phyloP scores from a whole-genome alignment of 2,329 filamentous ascomycete species.

The Plectosphaerella cucumerina region DNA sequence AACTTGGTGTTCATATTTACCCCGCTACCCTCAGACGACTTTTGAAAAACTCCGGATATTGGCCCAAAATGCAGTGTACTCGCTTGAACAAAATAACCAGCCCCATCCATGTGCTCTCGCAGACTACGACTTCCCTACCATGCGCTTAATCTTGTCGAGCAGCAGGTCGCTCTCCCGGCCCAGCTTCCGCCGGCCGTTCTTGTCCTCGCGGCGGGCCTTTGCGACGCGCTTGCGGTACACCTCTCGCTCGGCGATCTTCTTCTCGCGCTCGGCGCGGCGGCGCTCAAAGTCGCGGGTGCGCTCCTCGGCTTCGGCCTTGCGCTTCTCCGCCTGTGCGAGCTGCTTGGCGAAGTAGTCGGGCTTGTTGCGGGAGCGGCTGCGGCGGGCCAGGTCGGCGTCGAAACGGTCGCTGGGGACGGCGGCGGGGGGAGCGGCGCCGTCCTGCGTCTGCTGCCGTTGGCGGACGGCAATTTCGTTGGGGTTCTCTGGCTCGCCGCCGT shows the following conservation, averaged over 20 bases:
- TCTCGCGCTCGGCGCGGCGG: constrained; percentile 60
- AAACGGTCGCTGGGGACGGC: constrained; percentile 7
- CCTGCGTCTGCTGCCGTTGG: not conserved
- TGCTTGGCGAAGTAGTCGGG: constrained; percentile 66
- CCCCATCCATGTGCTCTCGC: constrained; percentile 8
- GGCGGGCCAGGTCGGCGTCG: constrained; percentile 12
- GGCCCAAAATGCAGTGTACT: not conserved
- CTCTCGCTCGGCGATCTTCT: constrained; percentile 60
- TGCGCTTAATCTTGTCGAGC: constrained; percentile 71
- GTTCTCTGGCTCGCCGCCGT: constrained; percentile 16
- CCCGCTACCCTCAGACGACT: no score
- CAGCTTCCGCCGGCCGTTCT: constrained; percentile 71
- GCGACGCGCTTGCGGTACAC: constrained; percentile 64
- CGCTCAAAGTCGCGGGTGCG: constrained; percentile 36
- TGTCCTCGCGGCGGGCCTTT: constrained; percentile 63
- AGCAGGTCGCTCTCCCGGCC: constrained; percentile 76
- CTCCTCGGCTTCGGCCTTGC: constrained; percentile 35
- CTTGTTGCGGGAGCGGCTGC: constrained; percentile 19
- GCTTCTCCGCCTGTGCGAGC: constrained; percentile 41
- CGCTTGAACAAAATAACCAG: not conserved
- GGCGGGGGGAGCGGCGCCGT: constrained; percentile 12
- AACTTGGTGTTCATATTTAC: no score
- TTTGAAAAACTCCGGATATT: not conserved
- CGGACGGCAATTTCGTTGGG: constrained; percentile 12
- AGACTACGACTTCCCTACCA: constrained; percentile 46